Evolutionary conservation across 345 rosid genomes (phyloP).

Genomic region (Anastatica hierochuntica): DNA sequence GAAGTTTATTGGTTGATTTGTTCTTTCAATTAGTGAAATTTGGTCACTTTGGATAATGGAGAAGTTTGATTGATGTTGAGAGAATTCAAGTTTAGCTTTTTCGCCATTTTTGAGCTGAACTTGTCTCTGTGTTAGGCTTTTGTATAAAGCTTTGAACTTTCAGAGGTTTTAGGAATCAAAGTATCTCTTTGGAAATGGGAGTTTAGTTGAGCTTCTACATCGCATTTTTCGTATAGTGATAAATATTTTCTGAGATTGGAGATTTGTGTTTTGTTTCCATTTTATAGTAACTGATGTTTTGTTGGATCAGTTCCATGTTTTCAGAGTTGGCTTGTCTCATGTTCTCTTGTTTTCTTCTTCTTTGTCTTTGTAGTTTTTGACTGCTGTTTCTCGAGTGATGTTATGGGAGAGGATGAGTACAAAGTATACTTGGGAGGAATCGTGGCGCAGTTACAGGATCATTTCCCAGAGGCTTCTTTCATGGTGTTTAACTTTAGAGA

Average conservation of each 20-base stretch:
- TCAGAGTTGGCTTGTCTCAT: not conserved
- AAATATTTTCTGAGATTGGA: not conserved
- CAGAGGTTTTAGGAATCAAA: slow-evolving; percentile 22
- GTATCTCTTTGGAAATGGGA: slow-evolving; percentile 10
- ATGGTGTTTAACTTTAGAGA: slow-evolving; percentile 97
- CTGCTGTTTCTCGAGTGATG: slow-evolving; percentile 93
- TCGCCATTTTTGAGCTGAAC: slow-evolving; percentile 15
- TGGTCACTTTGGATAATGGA: too few species aligned
- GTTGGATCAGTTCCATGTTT: not conserved
- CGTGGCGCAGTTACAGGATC: slow-evolving; percentile 88
- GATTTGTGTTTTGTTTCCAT: slow-evolving; percentile 35
- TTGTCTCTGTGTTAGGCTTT: slow-evolving; percentile 1
- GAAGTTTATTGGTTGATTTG: too few species aligned
- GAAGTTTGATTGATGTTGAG: too few species aligned
- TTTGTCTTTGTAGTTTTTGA: slow-evolving; percentile 75
- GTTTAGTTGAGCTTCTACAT: slow-evolving; percentile 9
- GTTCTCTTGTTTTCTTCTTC: slow-evolving; percentile 13
- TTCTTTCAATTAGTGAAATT: too few species aligned
- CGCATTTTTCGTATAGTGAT: slow-evolving; percentile 9
- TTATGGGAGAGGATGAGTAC: slow-evolving; percentile 89
- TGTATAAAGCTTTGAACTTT: too few species aligned
- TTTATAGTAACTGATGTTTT: too few species aligned
- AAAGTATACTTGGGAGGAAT: slow-evolving; percentile 87
- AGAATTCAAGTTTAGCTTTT: too few species aligned
- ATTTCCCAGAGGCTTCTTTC: slow-evolving; percentile 90